Evolutionary conservation across 202 grass and related monocot genomes (phyloP).

Genomic region (Digitaria exilis): DNA sequence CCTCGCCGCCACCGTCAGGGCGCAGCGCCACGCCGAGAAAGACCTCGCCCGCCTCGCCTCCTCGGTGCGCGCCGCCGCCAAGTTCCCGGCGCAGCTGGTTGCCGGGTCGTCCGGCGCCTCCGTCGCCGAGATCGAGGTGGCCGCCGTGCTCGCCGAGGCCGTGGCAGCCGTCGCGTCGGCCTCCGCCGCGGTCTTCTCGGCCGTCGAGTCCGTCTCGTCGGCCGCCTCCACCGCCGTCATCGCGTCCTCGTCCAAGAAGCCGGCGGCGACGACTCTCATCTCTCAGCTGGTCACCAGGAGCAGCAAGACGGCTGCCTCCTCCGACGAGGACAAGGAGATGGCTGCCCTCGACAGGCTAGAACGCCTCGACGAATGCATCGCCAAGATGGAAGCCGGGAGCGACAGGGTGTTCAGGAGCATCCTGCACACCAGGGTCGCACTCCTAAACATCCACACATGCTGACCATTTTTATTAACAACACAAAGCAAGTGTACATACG

Average conservation of each 20-base stretch:
- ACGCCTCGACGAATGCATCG: slow-evolving; percentile 45
- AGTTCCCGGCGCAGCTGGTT: background rate
- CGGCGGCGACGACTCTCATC: background rate
- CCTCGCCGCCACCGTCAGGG: slow-evolving; percentile 42
- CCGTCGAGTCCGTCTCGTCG: slow-evolving; percentile 18
- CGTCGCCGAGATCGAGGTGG: slow-evolving; percentile 34
- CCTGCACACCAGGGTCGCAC: slow-evolving; percentile 54
- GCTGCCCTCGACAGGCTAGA: slow-evolving; percentile 39
- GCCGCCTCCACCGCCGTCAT: background rate
- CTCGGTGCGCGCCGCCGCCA: slow-evolving; percentile 29
- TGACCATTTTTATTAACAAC: no score
- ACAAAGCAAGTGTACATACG: slow-evolving; percentile 38
- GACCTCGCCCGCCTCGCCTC: slow-evolving; percentile 45
- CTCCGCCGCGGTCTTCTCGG: slow-evolving; percentile 49
- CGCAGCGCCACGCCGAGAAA: slow-evolving; percentile 47
- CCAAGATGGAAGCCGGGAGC: slow-evolving; percentile 46
- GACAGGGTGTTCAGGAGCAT: slow-evolving; percentile 60
- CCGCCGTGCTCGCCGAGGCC: slow-evolving; percentile 42
- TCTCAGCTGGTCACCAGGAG: slow-evolving; percentile 43
- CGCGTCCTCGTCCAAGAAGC: slow-evolving; percentile 27
- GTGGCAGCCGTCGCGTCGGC: slow-evolving; percentile 37
- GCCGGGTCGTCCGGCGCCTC: no score
- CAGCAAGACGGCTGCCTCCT: background rate
- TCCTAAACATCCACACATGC: slow-evolving; percentile 61
- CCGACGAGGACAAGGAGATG: slow-evolving; percentile 42